Conservation (phyloP, 2,329 filamentous ascomycete species). For the Chrysosporium keratinophilum region DNA sequence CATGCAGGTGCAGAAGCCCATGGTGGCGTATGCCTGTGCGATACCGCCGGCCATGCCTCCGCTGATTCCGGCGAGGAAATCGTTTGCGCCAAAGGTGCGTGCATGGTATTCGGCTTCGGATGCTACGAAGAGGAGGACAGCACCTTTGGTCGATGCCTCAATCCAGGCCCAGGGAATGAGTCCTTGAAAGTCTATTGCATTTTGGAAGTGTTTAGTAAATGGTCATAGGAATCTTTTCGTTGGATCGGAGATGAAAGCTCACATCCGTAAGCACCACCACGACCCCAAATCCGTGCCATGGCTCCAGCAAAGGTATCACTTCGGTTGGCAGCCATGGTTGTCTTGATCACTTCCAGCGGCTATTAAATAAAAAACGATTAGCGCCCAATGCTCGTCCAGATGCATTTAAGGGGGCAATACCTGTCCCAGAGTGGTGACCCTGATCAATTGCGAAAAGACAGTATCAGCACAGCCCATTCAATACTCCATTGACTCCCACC, state of each 20-base stretch:
- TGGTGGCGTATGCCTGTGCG: slow-evolving; percentile 96
- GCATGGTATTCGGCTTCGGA: slow-evolving; percentile 97
- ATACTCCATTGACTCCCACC: not conserved
- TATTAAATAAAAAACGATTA: slow-evolving; percentile 28
- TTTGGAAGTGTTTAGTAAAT: not conserved
- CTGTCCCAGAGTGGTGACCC: slow-evolving; percentile 59
- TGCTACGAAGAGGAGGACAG: slow-evolving; percentile 96
- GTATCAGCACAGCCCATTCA: not conserved
- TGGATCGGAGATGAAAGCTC: slow-evolving; percentile 38
- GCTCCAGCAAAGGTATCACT: slow-evolving; percentile 73
- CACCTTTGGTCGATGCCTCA: slow-evolving; percentile 98
- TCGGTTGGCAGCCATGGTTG: slow-evolving; percentile 97
- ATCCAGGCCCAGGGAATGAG: slow-evolving; percentile 99
- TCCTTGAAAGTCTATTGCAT: slow-evolving; percentile 79
- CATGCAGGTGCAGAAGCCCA: slow-evolving; percentile 99
- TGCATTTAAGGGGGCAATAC: slow-evolving; percentile 27
- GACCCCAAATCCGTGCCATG: slow-evolving; percentile 79
- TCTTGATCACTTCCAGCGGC: slow-evolving; percentile 98
- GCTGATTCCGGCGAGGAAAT: slow-evolving; percentile 78
- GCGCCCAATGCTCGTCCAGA: not conserved
- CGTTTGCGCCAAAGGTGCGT: slow-evolving; percentile 66
- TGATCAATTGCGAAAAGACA: slow-evolving; percentile 19
- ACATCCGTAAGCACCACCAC: slow-evolving; percentile 92
- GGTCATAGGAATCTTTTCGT: slow-evolving; percentile 2
- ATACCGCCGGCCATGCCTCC: slow-evolving; percentile 92